Conservation (phyloP, 495 filamentous ascomycete genomes). For the Clavariopsis aquatica region DNA sequence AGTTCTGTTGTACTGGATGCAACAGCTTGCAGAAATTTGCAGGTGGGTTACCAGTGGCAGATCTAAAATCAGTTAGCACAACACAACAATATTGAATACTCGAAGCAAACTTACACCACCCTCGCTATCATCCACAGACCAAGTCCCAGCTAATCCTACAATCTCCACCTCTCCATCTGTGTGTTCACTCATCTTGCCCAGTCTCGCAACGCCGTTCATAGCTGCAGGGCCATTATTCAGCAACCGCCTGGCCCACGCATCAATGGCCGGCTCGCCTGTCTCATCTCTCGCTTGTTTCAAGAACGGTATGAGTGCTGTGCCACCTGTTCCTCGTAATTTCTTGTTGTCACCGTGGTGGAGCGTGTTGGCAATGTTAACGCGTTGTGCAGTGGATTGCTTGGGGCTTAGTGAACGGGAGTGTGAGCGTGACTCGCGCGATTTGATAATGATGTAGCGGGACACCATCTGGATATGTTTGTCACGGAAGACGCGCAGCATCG, state of each 20-base stretch:
- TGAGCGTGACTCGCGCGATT: conserved; percentile 57
- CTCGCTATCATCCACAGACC: conserved; percentile 81
- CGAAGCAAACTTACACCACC: conserved; percentile 55
- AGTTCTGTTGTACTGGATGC: too few species aligned
- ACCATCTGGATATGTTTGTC: conserved; percentile 97
- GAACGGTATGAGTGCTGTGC: conserved; percentile 89
- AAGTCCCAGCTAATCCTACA: conserved; percentile 79
- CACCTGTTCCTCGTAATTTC: conserved; percentile 85
- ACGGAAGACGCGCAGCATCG: conserved; percentile 85
- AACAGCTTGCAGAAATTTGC: too few species aligned
- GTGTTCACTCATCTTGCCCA: conserved; percentile 70
- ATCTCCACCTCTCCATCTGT: conserved; percentile 64
- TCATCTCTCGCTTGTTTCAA: conserved; percentile 94
- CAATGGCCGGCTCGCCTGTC: conserved; percentile 87
- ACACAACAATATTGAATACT: neutral
- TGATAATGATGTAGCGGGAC: conserved; percentile 89
- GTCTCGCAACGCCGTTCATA: conserved; percentile 35
- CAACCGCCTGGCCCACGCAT: conserved; percentile 75
- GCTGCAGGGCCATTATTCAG: conserved; percentile 59
- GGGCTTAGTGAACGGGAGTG: conserved; percentile 50
- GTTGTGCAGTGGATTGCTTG: conserved; percentile 40
- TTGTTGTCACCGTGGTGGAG: conserved; percentile 51
- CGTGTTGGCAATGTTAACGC: conserved; percentile 67
- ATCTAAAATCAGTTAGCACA: conserved; percentile 21
- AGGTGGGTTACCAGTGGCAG: conserved; percentile 55